Percentiles rank a stretch among this genome's conserved stretches.
phyloP scores from a whole-genome alignment of 2,329 filamentous ascomycete genomes.

The Amauroascus verrucosus region DNA sequence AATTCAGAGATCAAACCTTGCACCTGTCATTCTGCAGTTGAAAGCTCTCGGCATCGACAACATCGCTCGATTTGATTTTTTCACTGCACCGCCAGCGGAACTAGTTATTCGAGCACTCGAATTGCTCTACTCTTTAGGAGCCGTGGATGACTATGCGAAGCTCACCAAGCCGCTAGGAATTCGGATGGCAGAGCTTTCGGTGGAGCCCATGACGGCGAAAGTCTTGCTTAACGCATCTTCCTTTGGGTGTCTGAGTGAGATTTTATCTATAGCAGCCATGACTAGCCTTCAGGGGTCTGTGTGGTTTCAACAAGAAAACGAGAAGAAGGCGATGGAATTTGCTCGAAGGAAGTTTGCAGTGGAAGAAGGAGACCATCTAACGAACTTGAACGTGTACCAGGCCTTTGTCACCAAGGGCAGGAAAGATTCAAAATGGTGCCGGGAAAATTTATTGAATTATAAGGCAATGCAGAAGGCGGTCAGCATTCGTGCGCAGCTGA shows the following conservation, averaged over 20 bases:
- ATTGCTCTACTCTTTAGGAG: slow-evolving; percentile 74
- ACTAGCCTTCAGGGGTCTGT: slow-evolving; percentile 71
- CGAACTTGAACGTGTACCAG: slow-evolving; percentile 85
- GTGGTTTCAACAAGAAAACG: slow-evolving; percentile 64
- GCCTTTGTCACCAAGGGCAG: slow-evolving; percentile 73
- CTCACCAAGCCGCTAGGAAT: slow-evolving; percentile 78
- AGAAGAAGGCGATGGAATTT: slow-evolving; percentile 64
- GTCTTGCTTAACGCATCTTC: slow-evolving; percentile 63
- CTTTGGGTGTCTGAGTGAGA: slow-evolving; percentile 73
- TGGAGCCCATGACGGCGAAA: slow-evolving; percentile 94
- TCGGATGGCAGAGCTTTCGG: slow-evolving; percentile 83
- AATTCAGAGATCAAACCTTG: slow-evolving; percentile 83
- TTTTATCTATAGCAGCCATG: slow-evolving; percentile 90
- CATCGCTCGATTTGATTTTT: slow-evolving; percentile 77
- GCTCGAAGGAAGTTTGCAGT: slow-evolving; percentile 73
- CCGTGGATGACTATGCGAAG: slow-evolving; percentile 80
- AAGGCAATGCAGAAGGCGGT: slow-evolving; percentile 72
- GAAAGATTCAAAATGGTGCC: slow-evolving; percentile 77
- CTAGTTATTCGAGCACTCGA: slow-evolving; percentile 79
- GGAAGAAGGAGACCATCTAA: slow-evolving; percentile 88
- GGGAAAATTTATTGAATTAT: slow-evolving; percentile 77
- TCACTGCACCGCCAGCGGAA: slow-evolving; percentile 75
- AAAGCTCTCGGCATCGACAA: slow-evolving; percentile 95
- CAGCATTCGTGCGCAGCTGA: slow-evolving; percentile 75
- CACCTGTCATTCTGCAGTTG: slow-evolving; percentile 77